Evolutionary conservation across 495 filamentous ascomycete species (phyloP).

Genomic region (Penicillium simplicissimum): DNA sequence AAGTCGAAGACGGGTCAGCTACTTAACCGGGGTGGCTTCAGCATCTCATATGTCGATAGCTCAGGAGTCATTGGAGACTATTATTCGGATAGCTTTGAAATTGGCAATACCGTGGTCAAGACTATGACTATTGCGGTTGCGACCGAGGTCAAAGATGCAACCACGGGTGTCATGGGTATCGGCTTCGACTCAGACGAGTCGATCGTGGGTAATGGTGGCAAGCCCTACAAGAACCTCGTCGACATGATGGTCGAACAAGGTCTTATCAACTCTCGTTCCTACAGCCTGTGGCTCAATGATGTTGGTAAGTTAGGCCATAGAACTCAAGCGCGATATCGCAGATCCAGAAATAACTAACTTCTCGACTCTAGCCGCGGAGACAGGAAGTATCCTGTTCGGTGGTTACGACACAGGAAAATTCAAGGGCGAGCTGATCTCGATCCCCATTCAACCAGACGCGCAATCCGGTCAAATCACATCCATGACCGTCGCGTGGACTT

Average conservation of each 20-base stretch:
- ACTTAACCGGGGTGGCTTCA: not conserved
- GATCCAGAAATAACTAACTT: not conserved
- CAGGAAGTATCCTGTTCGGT: not conserved
- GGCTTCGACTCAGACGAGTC: slow-evolving; percentile 4
- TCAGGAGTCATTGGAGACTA: not conserved
- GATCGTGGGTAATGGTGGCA: not conserved
- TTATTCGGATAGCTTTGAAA: not conserved
- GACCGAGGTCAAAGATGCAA: not conserved
- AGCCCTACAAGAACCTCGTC: not conserved
- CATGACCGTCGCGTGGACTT: slow-evolving; percentile 1
- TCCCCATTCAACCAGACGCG: not conserved
- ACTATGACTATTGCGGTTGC: slow-evolving; percentile 1
- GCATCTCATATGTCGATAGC: not conserved
- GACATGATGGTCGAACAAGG: slow-evolving; percentile 2
- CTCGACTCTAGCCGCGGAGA: not conserved
- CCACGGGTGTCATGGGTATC: not conserved
- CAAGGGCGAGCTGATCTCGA: not conserved
- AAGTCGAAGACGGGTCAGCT: not conserved
- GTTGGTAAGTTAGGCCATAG: not conserved
- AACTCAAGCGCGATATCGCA: not conserved
- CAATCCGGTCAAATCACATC: slow-evolving; percentile 3
- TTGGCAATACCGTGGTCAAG: not conserved
- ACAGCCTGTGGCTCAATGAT: slow-evolving; percentile 5
- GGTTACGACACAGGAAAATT: slow-evolving; percentile 4
- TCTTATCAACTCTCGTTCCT: slow-evolving; percentile 3